Base-by-base conservation (phyloP, 805 yeast genomes). In the Schizosaccharomyces japonicus region DNA sequence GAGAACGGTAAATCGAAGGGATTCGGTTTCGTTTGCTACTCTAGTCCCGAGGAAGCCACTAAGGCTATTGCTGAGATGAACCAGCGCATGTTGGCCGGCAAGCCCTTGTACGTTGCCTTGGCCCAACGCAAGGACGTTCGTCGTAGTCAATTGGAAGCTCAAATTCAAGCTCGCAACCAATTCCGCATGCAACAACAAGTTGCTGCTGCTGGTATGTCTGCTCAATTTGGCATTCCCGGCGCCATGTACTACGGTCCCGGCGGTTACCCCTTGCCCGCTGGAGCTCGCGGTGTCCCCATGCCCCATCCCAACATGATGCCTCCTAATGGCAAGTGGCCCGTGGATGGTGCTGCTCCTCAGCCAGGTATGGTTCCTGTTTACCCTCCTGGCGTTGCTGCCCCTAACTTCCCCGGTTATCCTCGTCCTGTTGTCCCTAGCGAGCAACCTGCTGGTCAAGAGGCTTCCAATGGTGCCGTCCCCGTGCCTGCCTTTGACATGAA, bases 51-150 rank as follows among this genome's bases (percentile, higher is more conserved):
- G 66, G 98, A 90, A 75, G 96, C 98, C 57, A 81, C 94, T 59
- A 83, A 82, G 70, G 98, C 98, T 55, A 83, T 85, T 64, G 73
- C 85, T 57, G 98, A 87, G 72, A 85, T 87, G 94, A 84, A 87
- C 76, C 95, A 84, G 70, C 80, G 83, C 65, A 80, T 87, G 78
- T 75, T 90, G 58, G 77, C 76, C 58, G 83, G 85, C 63, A 90
- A 90, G 75, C 98, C 96, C 60, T 73, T 90, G 63, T 90, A 87
- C 66, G 98, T 90, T 67, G 95, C 95, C 52, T 76, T 90, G 62
- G 96, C 96, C 57, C 98, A 90, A 75, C 81, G 94, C 67, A 85
- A 83, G 71, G 96, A 87, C 58, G 94, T 83, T 50, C 84, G 98
- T 75, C 80, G 94, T 65, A 75, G 82, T 58, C 95, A 90, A 72